These are phyloP conservation scores for Tetrahymena elliotti DNA, from an alignment of 73 alveolate species.

Conservation along the genomic window DNA sequence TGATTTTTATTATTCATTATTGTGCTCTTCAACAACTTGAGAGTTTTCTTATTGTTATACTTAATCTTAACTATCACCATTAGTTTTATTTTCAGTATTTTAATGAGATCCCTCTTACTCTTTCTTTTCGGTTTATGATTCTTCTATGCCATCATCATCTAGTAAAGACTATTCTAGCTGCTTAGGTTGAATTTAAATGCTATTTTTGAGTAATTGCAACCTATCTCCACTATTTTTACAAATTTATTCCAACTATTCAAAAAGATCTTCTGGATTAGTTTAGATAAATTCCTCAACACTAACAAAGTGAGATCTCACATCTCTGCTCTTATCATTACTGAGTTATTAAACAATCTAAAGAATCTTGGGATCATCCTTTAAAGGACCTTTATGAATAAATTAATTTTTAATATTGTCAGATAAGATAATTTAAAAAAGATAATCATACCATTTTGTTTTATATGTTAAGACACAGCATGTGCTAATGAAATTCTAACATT, in stretches of 20 bases:
- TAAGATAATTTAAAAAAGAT: neutral
- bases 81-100: neutral
- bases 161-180: neutral
- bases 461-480: neutral
- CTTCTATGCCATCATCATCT: neutral
- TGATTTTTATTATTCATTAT: neutral
- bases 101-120: neutral
- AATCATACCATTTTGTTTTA: neutral
- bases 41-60: neutral
- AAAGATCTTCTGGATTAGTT: neutral
- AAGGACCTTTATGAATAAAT: neutral
- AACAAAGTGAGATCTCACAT: neutral
- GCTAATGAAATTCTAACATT: neutral
- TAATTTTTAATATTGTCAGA: too few species aligned
- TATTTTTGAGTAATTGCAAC: too few species aligned
- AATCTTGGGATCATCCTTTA: neutral
- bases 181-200: neutral
- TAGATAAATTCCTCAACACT: neutral
- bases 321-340: neutral
- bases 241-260: neutral
- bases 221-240: neutral
- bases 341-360: neutral
- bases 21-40: neutral
- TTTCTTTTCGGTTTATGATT: neutral
- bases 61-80: neutral